Evolutionary conservation across 2,329 filamentous ascomycete genomes (phyloP), one percentile per base, ranked within the genome.

Genomic region (Diplodia scrobiculata): DNA sequence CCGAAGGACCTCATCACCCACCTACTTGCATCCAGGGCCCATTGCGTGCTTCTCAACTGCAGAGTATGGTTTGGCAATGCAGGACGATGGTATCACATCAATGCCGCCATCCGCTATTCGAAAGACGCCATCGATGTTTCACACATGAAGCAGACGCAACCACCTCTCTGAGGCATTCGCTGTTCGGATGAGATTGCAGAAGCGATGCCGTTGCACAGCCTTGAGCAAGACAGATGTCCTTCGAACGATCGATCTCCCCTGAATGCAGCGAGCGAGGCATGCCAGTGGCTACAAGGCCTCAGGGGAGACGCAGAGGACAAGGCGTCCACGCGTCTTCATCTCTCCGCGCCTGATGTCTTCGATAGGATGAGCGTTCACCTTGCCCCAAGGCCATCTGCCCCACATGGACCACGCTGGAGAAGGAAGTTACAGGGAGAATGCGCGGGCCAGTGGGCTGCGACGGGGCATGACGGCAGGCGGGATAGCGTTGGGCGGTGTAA

Each of bases 351-450:
- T 36, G 48, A 66, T 10, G 51, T 17, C 19, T 41, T 41, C 32
- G 25, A 63, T 53, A 45, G 25, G 38, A 21, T 45, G 27, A 48
- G 47, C 25, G 36, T 41, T 52, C 60, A 41, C 19, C 38, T 27
- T 65, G 66, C 66, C 48, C 60, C 60, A 58, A 65, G 60, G 59
- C 52, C 60, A 60, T 29, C 64, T 11, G 64, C 53, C 64, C 65
- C 65, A 66, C 65, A 66, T 66, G 52, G 38, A 38, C 53, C 54
- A 54, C 27, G 45, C 48, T 29, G 63, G 50, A 29, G 32, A 51
- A 27, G 63, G n/a, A 60, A 66, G 66, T 47, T 17, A n/a, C 58
- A 62, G 54, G 53, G 54, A 53, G 66, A n/a, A 21, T 38, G 53
- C 19, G 41, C 53, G 41, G 63, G n/a, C 47, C 63, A 19, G n/a